Percentiles rank a stretch among this genome's conserved stretches.
These are phyloP conservation scores for Basipetospora chlamydospora DNA, from an alignment of 2,329 filamentous ascomycete species.

Conservation along the genomic window DNA sequence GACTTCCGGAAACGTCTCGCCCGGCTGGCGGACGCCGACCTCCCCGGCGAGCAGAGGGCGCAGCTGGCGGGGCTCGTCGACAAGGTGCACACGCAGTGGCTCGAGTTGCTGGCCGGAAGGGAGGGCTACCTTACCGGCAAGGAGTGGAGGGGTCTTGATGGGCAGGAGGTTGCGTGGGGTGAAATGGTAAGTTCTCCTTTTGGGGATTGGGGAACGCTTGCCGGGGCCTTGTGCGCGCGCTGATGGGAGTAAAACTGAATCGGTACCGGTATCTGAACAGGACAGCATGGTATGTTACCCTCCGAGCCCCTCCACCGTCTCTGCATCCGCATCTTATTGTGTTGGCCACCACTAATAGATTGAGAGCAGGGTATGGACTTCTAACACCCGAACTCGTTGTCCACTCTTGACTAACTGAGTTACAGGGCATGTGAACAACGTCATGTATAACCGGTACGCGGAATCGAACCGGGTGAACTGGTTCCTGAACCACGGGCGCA, in stretches of 20 bases:
- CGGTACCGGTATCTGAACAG: neutral
- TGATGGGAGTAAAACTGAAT: too few relatives aligned
- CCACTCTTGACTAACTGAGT: neutral
- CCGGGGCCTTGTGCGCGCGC: too few relatives aligned
- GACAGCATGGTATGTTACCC: conserved; percentile 5
- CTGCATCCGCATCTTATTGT: too few relatives aligned
- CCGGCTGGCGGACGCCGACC: too few relatives aligned
- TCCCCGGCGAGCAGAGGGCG: too few relatives aligned
- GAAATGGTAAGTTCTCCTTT: conserved; percentile 51
- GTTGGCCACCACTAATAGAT: neutral
- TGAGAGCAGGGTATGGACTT: neutral
- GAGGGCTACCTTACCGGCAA: conserved; percentile 57
- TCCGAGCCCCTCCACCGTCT: neutral
- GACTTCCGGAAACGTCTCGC: too few relatives aligned
- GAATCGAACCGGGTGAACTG: conserved; percentile 72
- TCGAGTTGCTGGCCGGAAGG: conserved; percentile 54
- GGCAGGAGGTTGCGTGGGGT: conserved; percentile 63
- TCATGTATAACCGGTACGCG: conserved; percentile 69
- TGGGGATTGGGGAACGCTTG: too few relatives aligned
- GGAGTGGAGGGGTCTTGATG: conserved; percentile 44
- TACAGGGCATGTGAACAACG: conserved; percentile 64
- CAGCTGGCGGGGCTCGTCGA: too few relatives aligned
- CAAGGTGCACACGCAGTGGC: conserved; percentile 51
- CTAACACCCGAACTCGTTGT: neutral
- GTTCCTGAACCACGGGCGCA: conserved; percentile 52